Evolutionary conservation across 257 asterid genomes (phyloP), one percentile per base, ranked within the genome.

Genomic region (Asclepias syriaca): DNA sequence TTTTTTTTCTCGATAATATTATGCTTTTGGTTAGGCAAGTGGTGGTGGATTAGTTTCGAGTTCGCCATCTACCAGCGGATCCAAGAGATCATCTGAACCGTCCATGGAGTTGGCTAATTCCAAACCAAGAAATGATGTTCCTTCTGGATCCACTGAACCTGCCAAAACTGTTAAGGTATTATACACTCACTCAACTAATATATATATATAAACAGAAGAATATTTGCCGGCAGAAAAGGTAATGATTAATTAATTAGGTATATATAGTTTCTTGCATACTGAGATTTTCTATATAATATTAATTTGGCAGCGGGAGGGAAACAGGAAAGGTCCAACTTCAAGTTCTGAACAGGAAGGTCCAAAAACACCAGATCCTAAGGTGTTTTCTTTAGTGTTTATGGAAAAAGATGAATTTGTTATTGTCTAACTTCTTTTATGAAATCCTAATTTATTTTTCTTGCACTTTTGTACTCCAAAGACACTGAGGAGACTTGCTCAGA

Each of bases 401-500:
- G n/a, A 14, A 63, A 63, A 21, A 12, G 3, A 34, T 55, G 18
- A 24, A 55, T 66, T 45, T 58, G 6, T 61, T 13, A 13, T 48
- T 74, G 29, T 56, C 54, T 40, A 7, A 12, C 34, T 22, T 65
- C 0, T 55, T 50, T 27, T 37, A 59, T 65, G 66, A 39, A 64
- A 56, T 11, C 53, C 69, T 60, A 10, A 55, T 65, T 27, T 64
- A 49, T 82, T 72, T 72, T 34, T 34, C 3, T 34, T 34, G 49
- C 69, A 51, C 59, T 45, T 45, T 72, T 54, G 10, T 29, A 21
- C 56, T 80, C 86, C 27, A 24, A 90, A 34, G 98, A 85, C 86
- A 57, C 66, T 93, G 73, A 87, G 98, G 78, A 80, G 98, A 83
- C 97, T 93, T 80, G 98, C 97, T 71, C 98, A 90, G 88, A 90